These are phyloP conservation scores for Lactarius akahatsu DNA, from an alignment of 768 basidiomycete species.

Conservation along the genomic window DNA sequence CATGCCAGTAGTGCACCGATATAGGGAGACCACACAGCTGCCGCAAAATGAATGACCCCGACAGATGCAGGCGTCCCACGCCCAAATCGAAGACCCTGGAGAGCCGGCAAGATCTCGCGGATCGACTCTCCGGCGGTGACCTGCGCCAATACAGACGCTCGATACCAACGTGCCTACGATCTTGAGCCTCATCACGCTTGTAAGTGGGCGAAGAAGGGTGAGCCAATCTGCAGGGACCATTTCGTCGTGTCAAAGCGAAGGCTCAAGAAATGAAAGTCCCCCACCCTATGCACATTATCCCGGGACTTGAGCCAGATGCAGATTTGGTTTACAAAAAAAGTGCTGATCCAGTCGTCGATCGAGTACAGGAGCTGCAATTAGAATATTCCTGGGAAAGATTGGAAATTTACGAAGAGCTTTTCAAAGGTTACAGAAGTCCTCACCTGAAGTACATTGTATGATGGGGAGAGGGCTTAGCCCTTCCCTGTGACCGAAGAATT, in stretches of 20 bases:
- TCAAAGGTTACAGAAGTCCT: too few species aligned
- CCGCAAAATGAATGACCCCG: neutral
- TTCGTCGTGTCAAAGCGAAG: neutral
- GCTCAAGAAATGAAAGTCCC: too few species aligned
- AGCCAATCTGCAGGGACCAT: neutral
- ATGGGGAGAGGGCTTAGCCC: too few species aligned
- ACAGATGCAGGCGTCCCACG: neutral
- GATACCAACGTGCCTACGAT: neutral
- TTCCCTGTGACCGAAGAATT: too few species aligned
- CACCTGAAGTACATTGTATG: too few species aligned
- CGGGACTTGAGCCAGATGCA: neutral
- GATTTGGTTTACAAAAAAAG: neutral
- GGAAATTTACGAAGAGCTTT: too few species aligned
- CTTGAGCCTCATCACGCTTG: neutral
- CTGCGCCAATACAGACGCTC: neutral
- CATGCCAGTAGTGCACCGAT: neutral
- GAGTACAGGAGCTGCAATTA: neutral
- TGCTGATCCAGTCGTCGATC: neutral
- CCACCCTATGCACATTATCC: neutral
- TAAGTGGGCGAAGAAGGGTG: neutral
- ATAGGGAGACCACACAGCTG: neutral
- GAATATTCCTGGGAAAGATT: neutral
- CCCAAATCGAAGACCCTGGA: slow-evolving; percentile 2
- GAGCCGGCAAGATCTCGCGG: neutral
- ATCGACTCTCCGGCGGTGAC: neutral